phyloP scores from a whole-genome alignment of 2,329 filamentous ascomycete species.

The Byssochlamys sp. region DNA sequence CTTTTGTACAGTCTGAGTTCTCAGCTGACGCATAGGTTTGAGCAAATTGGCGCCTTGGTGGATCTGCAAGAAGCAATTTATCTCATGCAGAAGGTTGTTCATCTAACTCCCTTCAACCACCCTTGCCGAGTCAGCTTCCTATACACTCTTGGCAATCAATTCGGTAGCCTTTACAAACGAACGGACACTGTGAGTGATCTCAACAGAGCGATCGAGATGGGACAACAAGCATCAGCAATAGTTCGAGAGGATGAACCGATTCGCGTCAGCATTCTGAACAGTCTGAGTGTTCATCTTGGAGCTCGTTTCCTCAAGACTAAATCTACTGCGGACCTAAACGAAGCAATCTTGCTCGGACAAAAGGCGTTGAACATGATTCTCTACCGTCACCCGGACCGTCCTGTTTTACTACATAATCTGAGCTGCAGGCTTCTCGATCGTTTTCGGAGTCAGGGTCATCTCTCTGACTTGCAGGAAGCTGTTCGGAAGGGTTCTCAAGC shows the following conservation, averaged over 20 bases:
- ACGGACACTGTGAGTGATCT: neutral
- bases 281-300: neutral
- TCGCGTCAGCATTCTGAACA: neutral
- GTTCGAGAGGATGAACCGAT: neutral
- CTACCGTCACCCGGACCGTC: neutral
- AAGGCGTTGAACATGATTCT: neutral
- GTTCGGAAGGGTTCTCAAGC: neutral
- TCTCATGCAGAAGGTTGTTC: neutral
- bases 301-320: neutral
- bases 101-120: neutral
- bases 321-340: neutral
- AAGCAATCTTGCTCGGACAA: neutral
- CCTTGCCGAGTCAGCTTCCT: neutral
- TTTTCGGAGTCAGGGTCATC: neutral
- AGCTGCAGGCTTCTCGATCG: neutral
- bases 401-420: neutral
- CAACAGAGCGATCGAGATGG: neutral
- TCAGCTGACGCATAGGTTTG: neutral
- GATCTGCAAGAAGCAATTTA: neutral
- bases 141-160: neutral
- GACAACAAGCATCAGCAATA: neutral
- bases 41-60: neutral
- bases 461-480: neutral
- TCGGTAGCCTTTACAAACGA: neutral
- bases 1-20: neutral